phyloP scores from a whole-genome alignment of 768 basidiomycete species.

The Mycena filopes region DNA sequence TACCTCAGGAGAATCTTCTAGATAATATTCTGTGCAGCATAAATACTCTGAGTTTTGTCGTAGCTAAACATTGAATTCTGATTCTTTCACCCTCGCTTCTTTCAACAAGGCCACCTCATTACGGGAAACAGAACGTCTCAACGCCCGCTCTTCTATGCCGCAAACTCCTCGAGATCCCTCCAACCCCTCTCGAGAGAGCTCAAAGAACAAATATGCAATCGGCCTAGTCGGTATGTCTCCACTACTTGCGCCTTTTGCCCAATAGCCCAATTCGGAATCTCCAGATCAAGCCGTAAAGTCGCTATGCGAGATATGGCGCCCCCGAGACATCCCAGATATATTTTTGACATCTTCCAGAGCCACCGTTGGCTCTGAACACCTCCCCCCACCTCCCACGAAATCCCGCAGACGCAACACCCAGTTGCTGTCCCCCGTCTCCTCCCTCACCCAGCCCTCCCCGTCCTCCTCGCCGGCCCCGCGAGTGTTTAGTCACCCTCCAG shows the following conservation, averaged over 20 bases:
- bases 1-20: too few relatives aligned
- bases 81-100: too few relatives aligned
- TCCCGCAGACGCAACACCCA: slow-evolving; percentile 48
- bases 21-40: too few relatives aligned
- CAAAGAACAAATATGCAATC: slow-evolving; percentile 74
- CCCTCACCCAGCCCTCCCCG: slow-evolving; percentile 50
- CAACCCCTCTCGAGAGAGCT: slow-evolving; percentile 42
- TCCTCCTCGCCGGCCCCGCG: slow-evolving; percentile 41
- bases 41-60: too few relatives aligned
- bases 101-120: slow-evolving; percentile 42
- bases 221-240: slow-evolving; percentile 74
- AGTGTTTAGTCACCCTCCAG: slow-evolving; percentile 31
- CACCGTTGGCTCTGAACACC: slow-evolving; percentile 36
- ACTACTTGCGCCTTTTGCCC: slow-evolving; percentile 8
- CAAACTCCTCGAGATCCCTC: slow-evolving; percentile 46
- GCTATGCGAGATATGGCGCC: slow-evolving; percentile 83
- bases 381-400: slow-evolving; percentile 19
- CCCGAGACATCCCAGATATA: slow-evolving; percentile 74
- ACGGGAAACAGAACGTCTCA: slow-evolving; percentile 46
- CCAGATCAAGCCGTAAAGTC: slow-evolving; percentile 85
- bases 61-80: too few relatives aligned
- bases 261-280: slow-evolving; percentile 30
- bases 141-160: slow-evolving; percentile 34
- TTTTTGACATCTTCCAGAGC: slow-evolving; percentile 55
- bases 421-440: slow-evolving; percentile 65